Evolutionary conservation across 257 asterid genomes (phyloP), one percentile per base, ranked within the genome.

Genomic region (Prunella vulgaris): DNA sequence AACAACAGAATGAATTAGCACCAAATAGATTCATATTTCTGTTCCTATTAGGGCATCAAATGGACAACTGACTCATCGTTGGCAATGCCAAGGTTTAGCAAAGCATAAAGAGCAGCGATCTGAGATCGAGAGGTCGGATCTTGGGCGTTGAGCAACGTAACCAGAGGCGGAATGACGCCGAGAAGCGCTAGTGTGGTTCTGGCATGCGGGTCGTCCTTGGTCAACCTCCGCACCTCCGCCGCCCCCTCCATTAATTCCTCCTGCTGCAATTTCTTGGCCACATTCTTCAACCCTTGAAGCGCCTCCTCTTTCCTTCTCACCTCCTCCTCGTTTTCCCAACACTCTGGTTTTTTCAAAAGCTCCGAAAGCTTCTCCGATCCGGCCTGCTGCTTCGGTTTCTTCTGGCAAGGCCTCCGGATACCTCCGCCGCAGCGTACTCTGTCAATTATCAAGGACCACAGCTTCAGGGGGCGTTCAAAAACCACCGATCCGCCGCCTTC

Each of bases 121-220:
- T 82, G 94, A 57, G 86, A 61, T 13, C 58, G 76, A 17, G 70
- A 79, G 5, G 80, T 20, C 38, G 77, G 78, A 79, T 87, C 95
- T 69, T 21, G 63, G 15, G 79, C 74, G 72, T 85, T 90, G 25
- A 92, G 86, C 81, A 90, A 63, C 15, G 85, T 82, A 5, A 92
- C 88, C 3, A 92, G 90, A 27, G 98, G 98, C 13, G 98, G 98
- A 66, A 89, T 87, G 48, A 88, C 95, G 32, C 97, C 97, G 46
- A 92, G 87, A 58, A 87, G 80, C 5, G 95, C 93, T 12, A 92
- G 77, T 4, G 92, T 89, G 25, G 85, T 82, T 73, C 98, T 79
- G 1, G 98, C 92, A 17, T 77, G 70, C 1, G 86, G 51, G 58
- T 87, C 84, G 27, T 83, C 93, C 70, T 83, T 92, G 12, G 96